Evolutionary conservation across 768 basidiomycete species (phyloP), one percentile per base, ranked within the genome.

Genomic region (Boletellus emodensis): DNA sequence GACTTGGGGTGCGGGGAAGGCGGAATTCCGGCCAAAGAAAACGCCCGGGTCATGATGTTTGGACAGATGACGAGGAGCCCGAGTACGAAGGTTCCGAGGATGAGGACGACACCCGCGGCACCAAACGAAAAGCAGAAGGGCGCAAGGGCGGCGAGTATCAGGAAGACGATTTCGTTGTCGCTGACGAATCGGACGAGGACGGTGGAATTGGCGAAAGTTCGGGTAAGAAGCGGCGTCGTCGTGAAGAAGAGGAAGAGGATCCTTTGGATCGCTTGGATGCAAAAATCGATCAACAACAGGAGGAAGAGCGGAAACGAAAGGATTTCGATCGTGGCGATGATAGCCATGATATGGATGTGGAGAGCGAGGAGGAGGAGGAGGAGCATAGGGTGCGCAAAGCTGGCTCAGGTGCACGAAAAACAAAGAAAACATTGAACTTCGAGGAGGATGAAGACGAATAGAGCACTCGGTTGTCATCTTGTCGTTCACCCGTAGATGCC

Each of bases 141-240:
- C 77, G 77, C 48, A 79, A 77, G 46, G 75, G 81, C 5, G 81
- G 80, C 18, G 86, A 90, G 38, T 92, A 92, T 57, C 85, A 89
- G 63, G 82, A 85, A 51, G 90, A 93, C 62, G 90, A 90, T 59
- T 93, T 93, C 59, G 73, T 93, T 26, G 90, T 91, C 11, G 83
- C 85, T 13, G 89, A 90, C 57, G 75, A 78, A 18, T 83, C 82
- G 15, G 88, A 90, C 37, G 85, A 87, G 24, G 87, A 86, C 3
- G 65, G 60, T 15, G 67, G 59, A 10, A 59, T 60, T 11, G 77
- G 72, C 18, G 71, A 68, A 34, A 69, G 72, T 48, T 47, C 55
- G 6, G 38, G 48, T 0, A 72, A 66, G 48, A 70, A 66, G 51
- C 76, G 70, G 50, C 68, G 71, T 50, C 71, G 67, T 44, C 72